A percentile compares a stretch with the other conserved stretches of the same genome.
These are phyloP conservation scores for Lentinula detonsa DNA, from an alignment of 768 basidiomycete genomes.

Conservation along the genomic window DNA sequence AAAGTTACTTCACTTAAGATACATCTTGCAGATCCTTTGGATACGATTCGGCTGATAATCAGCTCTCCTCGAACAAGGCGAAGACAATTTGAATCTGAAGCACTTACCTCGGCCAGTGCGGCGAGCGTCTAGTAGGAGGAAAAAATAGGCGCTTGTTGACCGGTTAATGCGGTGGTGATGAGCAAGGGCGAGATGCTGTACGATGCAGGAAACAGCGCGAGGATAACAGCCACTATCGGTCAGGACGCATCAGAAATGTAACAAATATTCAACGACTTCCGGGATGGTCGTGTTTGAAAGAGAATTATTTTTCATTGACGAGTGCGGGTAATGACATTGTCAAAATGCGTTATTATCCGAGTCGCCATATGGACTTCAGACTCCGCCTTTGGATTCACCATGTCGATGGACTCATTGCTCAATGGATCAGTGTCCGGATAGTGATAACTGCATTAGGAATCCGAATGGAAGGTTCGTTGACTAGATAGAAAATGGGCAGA, in stretches of 20 bases:
- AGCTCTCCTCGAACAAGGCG: background rate
- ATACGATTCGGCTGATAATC: background rate
- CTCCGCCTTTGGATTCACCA: background rate
- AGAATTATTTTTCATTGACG: background rate
- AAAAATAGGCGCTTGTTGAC: background rate
- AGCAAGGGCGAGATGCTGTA: background rate
- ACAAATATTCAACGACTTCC: background rate
- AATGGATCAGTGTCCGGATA: background rate
- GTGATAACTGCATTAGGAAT: background rate
- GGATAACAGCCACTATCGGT: background rate
- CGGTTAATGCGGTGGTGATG: background rate
- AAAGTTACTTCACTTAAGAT: background rate
- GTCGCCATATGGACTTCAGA: background rate
- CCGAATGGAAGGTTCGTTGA: background rate
- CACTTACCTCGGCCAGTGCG: background rate
- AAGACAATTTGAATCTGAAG: background rate
- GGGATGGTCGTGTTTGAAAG: slow-evolving; percentile 1
- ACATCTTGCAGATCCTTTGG: background rate
- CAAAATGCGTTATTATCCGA: background rate
- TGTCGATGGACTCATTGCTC: background rate
- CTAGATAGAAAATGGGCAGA: background rate
- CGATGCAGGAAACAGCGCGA: background rate
- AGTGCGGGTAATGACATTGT: background rate
- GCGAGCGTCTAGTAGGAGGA: background rate
- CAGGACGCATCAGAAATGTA: slow-evolving; percentile 1